Base-by-base conservation (phyloP, 306 rosid species). In the Lathyrus tuberosus region DNA sequence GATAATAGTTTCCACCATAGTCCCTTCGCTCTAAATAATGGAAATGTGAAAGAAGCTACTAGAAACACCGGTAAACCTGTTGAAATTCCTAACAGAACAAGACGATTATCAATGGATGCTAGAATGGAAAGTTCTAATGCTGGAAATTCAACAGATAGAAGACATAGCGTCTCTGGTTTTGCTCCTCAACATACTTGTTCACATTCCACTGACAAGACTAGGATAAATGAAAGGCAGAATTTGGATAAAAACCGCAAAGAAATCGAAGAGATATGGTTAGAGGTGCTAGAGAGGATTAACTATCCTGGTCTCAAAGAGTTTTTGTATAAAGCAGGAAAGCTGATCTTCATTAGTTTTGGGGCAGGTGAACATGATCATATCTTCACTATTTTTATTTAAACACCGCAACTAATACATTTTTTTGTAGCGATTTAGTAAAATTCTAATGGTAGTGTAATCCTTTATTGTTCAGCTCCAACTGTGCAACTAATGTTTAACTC, bases 241-340 rank as follows among this genome's bases (percentile, higher is more conserved):
- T 77, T 74, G 72, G 81, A 83, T 68, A 84, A 74, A 75, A 67
- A 56, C 80, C 79, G 44, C 31, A 82, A 60, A 77, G 88, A 77
- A 73, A 89, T 86, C 54, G 89, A 87, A 76, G 95, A 91, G 71
- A 91, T 95, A 78, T 95, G 99, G 99, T 79, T 79, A 76, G 95
- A 89, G 84, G 92, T 89, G 81, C 87, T 95, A 66, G 86, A 88
- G 56, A 86, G 87, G 72, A 86, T 95, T 78, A 87, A 83, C 62
- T 82, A 76, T 57, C 71, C 80, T 77, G 89, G 92, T 12, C 48
- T 87, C 46, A 95, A 79, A 78, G 92, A 91, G 74, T 95, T 91
- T 81, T 72, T 95, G 76, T 74, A 81, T 62, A 87, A 81, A 79
- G 96, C 91, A 75, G 97, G 97, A 78, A 91, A 85, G 83, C 88